Percentiles rank a stretch among this genome's conserved stretches.
Evolutionary conservation across 2,329 filamentous ascomycete genomes (phyloP).

Genomic region (Chaetomium strumarium): DNA sequence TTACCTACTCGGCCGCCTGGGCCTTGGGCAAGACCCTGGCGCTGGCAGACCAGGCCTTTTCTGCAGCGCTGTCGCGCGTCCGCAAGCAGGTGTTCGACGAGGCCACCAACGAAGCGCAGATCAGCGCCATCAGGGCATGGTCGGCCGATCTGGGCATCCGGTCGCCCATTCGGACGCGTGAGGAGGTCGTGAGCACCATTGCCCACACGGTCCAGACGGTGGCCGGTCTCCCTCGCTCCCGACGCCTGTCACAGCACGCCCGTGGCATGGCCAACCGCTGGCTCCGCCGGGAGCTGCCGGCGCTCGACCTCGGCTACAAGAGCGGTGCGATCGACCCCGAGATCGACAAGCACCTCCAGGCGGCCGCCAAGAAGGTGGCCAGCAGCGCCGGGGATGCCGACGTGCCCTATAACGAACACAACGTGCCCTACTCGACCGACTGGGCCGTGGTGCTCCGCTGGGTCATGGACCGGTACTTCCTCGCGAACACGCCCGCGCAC

Average conservation of each 20-base stretch:
- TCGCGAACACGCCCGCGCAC: constrained; percentile 35
- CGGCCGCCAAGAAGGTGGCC: too few relatives aligned
- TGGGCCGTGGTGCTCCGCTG: constrained; percentile 34
- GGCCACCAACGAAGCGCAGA: too few relatives aligned
- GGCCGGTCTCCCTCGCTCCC: not conserved
- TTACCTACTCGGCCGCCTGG: constrained; percentile 36
- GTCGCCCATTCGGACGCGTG: not conserved
- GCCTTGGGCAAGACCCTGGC: constrained; percentile 27
- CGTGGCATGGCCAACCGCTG: too few relatives aligned
- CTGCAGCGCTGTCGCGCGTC: constrained; percentile 5
- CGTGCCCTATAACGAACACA: constrained; percentile 30
- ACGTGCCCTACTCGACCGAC: constrained; percentile 29
- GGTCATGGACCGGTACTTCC: constrained; percentile 34
- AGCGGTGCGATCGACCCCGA: too few relatives aligned
- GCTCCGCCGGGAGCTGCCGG: too few relatives aligned
- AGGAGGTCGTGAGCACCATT: too few relatives aligned
- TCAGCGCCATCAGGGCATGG: too few relatives aligned
- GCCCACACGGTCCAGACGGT: not conserved
- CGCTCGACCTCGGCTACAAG: too few relatives aligned
- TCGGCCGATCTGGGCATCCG: too few relatives aligned
- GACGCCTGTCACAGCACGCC: too few relatives aligned
- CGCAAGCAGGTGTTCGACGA: not conserved
- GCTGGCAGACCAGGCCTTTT: constrained; percentile 16
- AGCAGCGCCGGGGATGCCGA: too few relatives aligned
- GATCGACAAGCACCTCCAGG: too few relatives aligned